Percentiles rank a stretch among this genome's conserved stretches.
These are phyloP conservation scores for Lasiosphaeris hirsuta DNA, from an alignment of 495 filamentous ascomycete genomes.

Conservation along the genomic window DNA sequence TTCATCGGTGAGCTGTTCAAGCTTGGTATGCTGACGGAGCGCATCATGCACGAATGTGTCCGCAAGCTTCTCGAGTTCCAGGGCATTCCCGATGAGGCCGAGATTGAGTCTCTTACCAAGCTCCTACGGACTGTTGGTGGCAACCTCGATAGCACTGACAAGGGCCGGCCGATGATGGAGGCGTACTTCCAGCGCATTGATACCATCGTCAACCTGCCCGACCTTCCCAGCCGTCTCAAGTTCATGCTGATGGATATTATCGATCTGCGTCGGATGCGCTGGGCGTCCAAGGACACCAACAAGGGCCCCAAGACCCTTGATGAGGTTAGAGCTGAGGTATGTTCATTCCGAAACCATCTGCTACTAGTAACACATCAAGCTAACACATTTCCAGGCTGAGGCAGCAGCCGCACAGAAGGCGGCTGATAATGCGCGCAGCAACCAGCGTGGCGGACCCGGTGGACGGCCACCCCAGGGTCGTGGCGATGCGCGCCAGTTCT, in stretches of 20 bases:
- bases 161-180: constrained; percentile 80
- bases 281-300: constrained; percentile 79
- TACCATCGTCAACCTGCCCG: constrained; percentile 68
- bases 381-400: constrained; percentile 43
- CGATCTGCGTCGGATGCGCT: constrained; percentile 71
- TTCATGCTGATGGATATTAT: constrained; percentile 97
- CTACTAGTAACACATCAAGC: not conserved
- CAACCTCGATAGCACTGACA: constrained; percentile 77
- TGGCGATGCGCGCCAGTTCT: constrained; percentile 81
- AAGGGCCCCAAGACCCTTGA: constrained; percentile 97
- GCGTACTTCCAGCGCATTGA: constrained; percentile 90
- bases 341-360: constrained; percentile 19
- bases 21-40: constrained; percentile 94
- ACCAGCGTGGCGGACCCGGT: constrained; percentile 58
- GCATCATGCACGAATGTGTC: constrained; percentile 99
- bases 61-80: constrained; percentile 94
- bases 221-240: constrained; percentile 73
- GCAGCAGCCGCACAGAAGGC: constrained; percentile 69
- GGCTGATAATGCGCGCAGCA: constrained; percentile 56
- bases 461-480: constrained; percentile 71
- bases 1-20: constrained; percentile 99
- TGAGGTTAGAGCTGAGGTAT: constrained; percentile 81
- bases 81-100: constrained; percentile 88
- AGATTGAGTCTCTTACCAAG: constrained; percentile 91
- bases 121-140: constrained; percentile 86